Evolutionary conservation across 805 yeast species (phyloP).

Genomic region (Debaryomyces hansenii): DNA sequence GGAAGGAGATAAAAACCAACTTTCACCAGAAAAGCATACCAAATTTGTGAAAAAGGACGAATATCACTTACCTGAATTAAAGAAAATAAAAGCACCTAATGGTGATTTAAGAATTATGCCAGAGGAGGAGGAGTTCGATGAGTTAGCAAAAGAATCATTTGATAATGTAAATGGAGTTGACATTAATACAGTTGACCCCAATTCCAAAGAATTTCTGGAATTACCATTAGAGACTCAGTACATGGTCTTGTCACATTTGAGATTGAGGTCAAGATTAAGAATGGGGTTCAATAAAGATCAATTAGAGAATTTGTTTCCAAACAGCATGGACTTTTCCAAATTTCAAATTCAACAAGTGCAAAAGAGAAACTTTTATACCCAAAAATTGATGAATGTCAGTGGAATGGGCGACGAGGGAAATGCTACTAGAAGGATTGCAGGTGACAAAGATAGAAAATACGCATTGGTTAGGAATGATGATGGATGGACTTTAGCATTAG

Average conservation of each 20-base stretch:
- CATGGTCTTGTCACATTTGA: constrained; percentile 76
- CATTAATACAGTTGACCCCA: constrained; percentile 76
- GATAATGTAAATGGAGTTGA: constrained; percentile 67
- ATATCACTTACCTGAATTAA: constrained; percentile 76
- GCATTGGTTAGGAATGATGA: constrained; percentile 71
- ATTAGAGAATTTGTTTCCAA: constrained; percentile 74
- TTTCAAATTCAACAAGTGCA: constrained; percentile 93
- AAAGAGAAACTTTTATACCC: constrained; percentile 87
- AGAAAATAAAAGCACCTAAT: constrained; percentile 50
- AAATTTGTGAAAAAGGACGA: constrained; percentile 58
- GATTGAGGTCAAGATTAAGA: constrained; percentile 84
- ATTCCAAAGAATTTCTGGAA: constrained; percentile 69
- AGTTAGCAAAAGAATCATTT: constrained; percentile 49
- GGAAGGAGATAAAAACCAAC: neutral
- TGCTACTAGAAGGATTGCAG: constrained; percentile 65
- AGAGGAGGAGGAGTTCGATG: constrained; percentile 68
- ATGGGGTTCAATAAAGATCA: constrained; percentile 96
- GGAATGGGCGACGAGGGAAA: constrained; percentile 69
- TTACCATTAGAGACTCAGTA: constrained; percentile 88
- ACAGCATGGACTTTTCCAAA: constrained; percentile 84
- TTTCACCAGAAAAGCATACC: neutral
- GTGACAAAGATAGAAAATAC: constrained; percentile 78
- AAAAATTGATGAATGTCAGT: constrained; percentile 75
- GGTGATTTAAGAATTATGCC: constrained; percentile 75
- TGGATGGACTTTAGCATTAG: constrained; percentile 80